Conservation (phyloP, 75 land plant genomes). For the Chamaecyparis obtusa region DNA sequence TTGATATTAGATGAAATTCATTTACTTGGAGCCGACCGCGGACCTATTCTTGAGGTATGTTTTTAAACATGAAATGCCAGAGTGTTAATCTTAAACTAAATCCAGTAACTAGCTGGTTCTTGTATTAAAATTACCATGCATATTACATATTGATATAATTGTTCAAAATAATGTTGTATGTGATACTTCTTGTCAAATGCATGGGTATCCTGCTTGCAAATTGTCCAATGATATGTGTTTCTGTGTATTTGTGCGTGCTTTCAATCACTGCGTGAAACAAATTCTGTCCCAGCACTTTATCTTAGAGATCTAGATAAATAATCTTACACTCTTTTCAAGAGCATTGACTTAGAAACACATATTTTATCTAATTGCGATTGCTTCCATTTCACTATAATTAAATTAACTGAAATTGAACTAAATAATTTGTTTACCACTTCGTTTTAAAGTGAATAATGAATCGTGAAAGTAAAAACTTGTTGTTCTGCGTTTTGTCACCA, state of each 20-base stretch:
- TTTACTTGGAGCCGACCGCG: constrained; percentile 98
- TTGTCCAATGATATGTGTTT: background rate
- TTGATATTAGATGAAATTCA: constrained; percentile 99
- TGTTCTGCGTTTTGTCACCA: too few relatives aligned
- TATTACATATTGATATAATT: background rate
- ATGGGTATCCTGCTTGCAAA: background rate
- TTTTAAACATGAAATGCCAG: background rate
- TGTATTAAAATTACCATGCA: background rate
- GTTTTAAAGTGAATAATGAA: background rate
- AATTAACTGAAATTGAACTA: background rate
- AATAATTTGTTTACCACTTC: background rate
- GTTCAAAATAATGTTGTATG: background rate
- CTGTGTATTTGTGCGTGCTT: background rate
- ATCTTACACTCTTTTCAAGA: too few relatives aligned
- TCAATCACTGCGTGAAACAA: background rate
- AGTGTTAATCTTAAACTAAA: background rate
- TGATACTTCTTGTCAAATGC: background rate
- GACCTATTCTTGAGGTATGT: constrained; percentile 96
- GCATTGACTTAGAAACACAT: background rate
- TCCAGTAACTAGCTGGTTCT: background rate
- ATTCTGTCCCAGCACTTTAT: background rate
- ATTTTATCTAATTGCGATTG: background rate
- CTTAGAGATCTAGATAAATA: background rate
- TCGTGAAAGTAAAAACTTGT: background rate
- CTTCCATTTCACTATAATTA: background rate